These are phyloP conservation scores for Ocimum tenuiflorum DNA, from an alignment of 257 asterid genomes.

Conservation along the genomic window DNA sequence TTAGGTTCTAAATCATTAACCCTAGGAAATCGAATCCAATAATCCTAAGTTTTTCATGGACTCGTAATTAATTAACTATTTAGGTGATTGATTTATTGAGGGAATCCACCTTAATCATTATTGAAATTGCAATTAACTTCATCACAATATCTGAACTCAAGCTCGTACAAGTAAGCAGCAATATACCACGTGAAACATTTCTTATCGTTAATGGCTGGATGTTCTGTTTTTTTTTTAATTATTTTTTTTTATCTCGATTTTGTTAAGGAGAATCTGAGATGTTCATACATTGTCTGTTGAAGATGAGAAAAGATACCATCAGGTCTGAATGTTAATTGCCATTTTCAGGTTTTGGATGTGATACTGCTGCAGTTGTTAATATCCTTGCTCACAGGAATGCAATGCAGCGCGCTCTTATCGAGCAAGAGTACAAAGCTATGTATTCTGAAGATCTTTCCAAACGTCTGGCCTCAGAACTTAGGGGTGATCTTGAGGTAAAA, in stretches of 20 bases:
- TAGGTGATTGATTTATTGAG: background rate
- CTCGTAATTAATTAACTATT: too few relatives aligned
- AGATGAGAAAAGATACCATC: background rate
- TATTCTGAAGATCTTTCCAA: constrained; percentile 63
- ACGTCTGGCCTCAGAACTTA: constrained; percentile 78
- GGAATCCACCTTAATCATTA: background rate
- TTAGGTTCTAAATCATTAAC: too few relatives aligned
- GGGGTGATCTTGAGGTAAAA: constrained; percentile 66
- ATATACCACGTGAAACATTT: background rate
- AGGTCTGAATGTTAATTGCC: background rate
- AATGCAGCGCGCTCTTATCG: constrained; percentile 70
- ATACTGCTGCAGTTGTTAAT: constrained; percentile 60
- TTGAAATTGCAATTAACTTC: background rate
- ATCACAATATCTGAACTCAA: background rate
- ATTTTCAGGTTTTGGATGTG: constrained; percentile 81
- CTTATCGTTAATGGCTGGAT: background rate
- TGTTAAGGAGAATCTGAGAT: background rate
- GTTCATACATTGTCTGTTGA: background rate
- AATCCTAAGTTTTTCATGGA: too few relatives aligned
- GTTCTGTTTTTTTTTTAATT: too few relatives aligned
- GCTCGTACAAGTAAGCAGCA: background rate
- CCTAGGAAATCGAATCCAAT: too few relatives aligned
- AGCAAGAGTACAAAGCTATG: constrained; percentile 64
- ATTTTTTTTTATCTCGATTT: background rate
- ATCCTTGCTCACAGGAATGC: constrained; percentile 88